Evolutionary conservation across 1,284 basidiomycete genomes (phyloP), one percentile per base, ranked within the genome.

Genomic region (Ustilago xerochloae): DNA sequence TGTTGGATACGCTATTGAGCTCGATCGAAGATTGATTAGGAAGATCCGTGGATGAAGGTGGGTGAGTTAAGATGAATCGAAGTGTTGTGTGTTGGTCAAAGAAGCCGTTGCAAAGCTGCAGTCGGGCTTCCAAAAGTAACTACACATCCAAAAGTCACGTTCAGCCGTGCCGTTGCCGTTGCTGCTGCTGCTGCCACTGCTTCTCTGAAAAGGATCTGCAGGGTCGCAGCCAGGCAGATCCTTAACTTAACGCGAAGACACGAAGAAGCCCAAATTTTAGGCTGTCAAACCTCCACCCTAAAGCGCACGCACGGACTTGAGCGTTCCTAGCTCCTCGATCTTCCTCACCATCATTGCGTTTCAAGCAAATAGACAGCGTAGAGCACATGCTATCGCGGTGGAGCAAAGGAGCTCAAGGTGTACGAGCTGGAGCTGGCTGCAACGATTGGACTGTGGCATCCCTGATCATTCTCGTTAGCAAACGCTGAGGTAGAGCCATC

Each of bases 11-110:
- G n/a, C n/a, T n/a, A n/a, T n/a, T n/a, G n/a, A n/a, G n/a, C n/a
- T n/a, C n/a, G n/a, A n/a, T n/a, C n/a, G n/a, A n/a, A n/a, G n/a
- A n/a, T n/a, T n/a, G n/a, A n/a, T 24, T 6, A 24, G 22, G 22
- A 43, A 13, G 41, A 2, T 41, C 13, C 6, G 9, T 43, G 4
- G 35, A 38, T 26, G 49, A 51, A 39, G 35, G 35, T 51, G 49
- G 49, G 49, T 49, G 6, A n/a, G 49, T 12, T 38, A 15, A 20
- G 13, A 43, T 26, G 20, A 51, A n/a, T 8, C 6, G 16, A n/a
- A n/a, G 32, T 28, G 49, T 51, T 24, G 22, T 35, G 33, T 51
- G 49, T 51, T 51, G 49, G 49, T 38, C 32, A 12, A 20, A 36
- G 20, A 18, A 32, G 32, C 7, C 15, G 6, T 49, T 24, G 15